These are phyloP conservation scores for Monilinia fructigena DNA, from an alignment of 2,329 filamentous ascomycete genomes.

Conservation along the genomic window DNA sequence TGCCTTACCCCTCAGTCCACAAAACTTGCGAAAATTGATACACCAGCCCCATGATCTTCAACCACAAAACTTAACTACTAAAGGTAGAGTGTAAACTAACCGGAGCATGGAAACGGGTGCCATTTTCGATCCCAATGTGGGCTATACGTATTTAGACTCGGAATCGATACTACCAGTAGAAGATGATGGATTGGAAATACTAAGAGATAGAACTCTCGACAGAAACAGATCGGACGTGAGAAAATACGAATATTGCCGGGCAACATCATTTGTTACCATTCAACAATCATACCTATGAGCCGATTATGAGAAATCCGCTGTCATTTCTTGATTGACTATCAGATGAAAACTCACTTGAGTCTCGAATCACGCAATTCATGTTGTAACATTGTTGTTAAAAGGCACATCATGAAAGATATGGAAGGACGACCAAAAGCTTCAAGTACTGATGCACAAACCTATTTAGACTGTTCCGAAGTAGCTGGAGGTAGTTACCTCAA, in stretches of 20 bases:
- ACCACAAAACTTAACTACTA: not conserved
- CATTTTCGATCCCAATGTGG: not conserved
- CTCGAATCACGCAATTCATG: fast-evolving
- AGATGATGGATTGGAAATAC: not conserved
- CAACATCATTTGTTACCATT: not conserved
- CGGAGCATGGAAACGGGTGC: too few relatives aligned
- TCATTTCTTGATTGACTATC: not conserved
- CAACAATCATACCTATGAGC: fast-evolving
- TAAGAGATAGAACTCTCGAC: too few relatives aligned
- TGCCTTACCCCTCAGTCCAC: not conserved
- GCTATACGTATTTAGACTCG: not conserved
- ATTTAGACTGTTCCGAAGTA: not conserved
- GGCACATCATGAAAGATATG: not conserved
- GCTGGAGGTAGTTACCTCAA: not conserved
- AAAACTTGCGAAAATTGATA: not conserved
- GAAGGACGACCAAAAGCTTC: not conserved
- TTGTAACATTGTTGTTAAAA: not conserved
- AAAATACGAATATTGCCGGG: not conserved
- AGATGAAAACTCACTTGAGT: not conserved
- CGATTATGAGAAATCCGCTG: not conserved
- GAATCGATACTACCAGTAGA: not conserved
- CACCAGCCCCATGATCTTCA: not conserved
- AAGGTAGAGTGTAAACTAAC: not conserved
- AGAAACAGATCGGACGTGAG: too few relatives aligned
- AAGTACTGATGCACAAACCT: not conserved